These are phyloP conservation scores for Catunica adiposa DNA, from an alignment of 2,329 filamentous ascomycete species.

Conservation along the genomic window DNA sequence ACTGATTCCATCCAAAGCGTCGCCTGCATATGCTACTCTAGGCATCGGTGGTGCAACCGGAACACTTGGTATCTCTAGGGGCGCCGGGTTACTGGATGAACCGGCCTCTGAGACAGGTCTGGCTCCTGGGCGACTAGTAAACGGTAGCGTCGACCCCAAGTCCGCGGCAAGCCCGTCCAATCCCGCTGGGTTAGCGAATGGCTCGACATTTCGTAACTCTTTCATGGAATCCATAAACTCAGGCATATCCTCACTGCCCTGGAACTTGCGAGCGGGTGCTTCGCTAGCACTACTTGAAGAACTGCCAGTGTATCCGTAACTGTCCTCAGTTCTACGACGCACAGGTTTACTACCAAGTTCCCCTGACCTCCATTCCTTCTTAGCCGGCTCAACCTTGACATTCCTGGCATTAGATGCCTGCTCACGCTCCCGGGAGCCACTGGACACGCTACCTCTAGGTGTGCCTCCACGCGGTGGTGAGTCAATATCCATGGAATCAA, in stretches of 20 bases:
- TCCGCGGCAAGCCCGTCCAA: conserved; percentile 31
- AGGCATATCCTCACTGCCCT: conserved; percentile 38
- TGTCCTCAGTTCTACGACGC: neutral
- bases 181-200: conserved; percentile 34
- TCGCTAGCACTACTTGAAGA: neutral
- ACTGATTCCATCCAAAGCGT: neutral
- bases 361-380: conserved; percentile 42
- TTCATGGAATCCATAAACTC: conserved; percentile 37
- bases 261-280: neutral
- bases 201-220: conserved; percentile 40
- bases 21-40: conserved; percentile 1
- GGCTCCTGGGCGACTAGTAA: conserved; percentile 34
- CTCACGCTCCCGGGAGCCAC: conserved; percentile 12
- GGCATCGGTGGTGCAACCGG: conserved; percentile 34
- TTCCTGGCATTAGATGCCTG: conserved; percentile 26
- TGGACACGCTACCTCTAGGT: conserved; percentile 17
- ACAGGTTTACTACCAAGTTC: conserved; percentile 19
- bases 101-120: conserved; percentile 20
- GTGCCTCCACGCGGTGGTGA: conserved; percentile 24
- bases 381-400: conserved; percentile 41
- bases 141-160: conserved; percentile 39
- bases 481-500: conserved; percentile 51
- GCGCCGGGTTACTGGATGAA: conserved; percentile 20
- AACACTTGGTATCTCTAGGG: conserved; percentile 30
- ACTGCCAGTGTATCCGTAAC: conserved; percentile 1